Base-by-base conservation (phyloP, 495 filamentous ascomycete species). In the Cryomyces minteri region DNA sequence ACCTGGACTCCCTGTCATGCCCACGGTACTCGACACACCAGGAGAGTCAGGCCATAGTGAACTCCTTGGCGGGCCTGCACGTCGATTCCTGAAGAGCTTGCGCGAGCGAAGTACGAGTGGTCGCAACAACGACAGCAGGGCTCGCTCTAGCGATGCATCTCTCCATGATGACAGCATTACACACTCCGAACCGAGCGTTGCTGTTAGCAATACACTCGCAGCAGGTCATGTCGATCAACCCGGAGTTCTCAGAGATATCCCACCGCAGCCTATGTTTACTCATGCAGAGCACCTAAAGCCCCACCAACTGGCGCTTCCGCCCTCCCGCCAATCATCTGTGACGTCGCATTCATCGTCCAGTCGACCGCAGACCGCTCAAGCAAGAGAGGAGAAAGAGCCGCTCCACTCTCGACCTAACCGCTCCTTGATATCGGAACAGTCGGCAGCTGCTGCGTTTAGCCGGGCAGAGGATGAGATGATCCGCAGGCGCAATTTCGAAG, bases 11-110 rank as follows among this genome's bases (percentile, higher is more conserved):
- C 68, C 59, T 31, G 62, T 63, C 6, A 67, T 65, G 5, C 66
- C 70, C 0, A 61, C 62, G 1, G 60, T 71, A 18, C 49, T 74
- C 4, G 74, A 74, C 47, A 56, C 65, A 1, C 56, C 68, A 12
- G 66, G 67, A 0, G 64, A 67, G 9, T 62, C 65, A 34, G 68
- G 63, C 50, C 48, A 78, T 9, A 65, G 70, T 36, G 70, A 67
- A 25, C 63, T 83, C 6, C 72, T 80, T 47, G 69, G 68, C 31
- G 78, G 73, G 28, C 63, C 73, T 46, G 60, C 64, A 51, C 55
- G 73, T 52, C 58, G 74, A 51, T 43, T 69, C 50, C 55, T 71
- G 43, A 62, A 73, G 57, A 63, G 62, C 48, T 48, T 62, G 32
- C 45, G 64, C 38, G 66, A 68, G 39, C 31, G 56, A 46, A 68